Conservation (phyloP, 768 basidiomycete species). For the Tylopilus plumbeoviolaceoides region DNA sequence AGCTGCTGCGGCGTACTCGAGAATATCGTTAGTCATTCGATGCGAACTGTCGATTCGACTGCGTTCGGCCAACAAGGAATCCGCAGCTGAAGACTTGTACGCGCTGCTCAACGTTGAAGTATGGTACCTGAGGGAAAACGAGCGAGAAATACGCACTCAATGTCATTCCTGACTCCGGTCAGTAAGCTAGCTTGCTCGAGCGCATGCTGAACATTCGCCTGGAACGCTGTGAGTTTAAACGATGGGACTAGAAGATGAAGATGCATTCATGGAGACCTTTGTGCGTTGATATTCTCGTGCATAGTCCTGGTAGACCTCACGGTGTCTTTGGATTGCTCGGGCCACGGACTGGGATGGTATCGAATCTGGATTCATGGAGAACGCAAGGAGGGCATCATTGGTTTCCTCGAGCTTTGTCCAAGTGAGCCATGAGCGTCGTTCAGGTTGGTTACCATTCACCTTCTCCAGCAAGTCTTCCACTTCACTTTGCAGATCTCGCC, state of each 20-base stretch:
- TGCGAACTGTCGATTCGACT: conserved; percentile 90
- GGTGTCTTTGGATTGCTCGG: conserved; percentile 85
- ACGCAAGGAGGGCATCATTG: conserved; percentile 68
- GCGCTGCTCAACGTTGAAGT: conserved; percentile 48
- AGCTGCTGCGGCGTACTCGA: conserved; percentile 56
- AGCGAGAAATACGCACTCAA: conserved; percentile 59
- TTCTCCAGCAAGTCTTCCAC: conserved; percentile 83
- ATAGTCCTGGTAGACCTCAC: conserved; percentile 88
- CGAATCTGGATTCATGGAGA: conserved; percentile 61
- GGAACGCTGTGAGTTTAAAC: conserved; percentile 2
- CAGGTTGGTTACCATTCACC: conserved; percentile 41
- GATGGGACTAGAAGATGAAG: background rate
- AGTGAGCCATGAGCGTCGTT: conserved; percentile 4
- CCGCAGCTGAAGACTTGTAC: conserved; percentile 86
- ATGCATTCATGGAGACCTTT: conserved; percentile 47
- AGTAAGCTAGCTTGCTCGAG: conserved; percentile 85
- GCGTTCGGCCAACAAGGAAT: conserved; percentile 84
- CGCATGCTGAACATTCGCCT: conserved; percentile 80
- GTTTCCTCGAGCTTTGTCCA: conserved; percentile 74
- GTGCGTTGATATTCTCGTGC: conserved; percentile 80
- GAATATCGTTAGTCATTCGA: conserved; percentile 87
- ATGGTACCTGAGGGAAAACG: background rate
- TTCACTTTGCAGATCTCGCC: conserved; percentile 82
- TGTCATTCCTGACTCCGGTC: conserved; percentile 90
- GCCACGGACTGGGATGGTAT: conserved; percentile 79